Percentiles rank a stretch among this genome's conserved stretches.
phyloP scores from a whole-genome alignment of 805 yeast species.

The Sugiyamaella marilandica region DNA sequence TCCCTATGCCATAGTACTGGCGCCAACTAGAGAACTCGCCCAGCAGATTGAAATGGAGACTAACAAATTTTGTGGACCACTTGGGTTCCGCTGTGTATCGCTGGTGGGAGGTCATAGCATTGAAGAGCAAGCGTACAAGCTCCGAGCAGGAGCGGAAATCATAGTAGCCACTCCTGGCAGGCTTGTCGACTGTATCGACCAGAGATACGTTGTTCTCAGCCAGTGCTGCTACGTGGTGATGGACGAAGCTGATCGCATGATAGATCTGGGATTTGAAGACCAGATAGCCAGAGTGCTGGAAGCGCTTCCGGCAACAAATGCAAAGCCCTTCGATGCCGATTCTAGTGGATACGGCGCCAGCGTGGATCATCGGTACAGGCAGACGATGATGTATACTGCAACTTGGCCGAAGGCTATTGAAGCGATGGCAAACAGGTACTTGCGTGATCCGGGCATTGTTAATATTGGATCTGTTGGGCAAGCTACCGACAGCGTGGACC shows the following conservation, averaged over 20 bases:
- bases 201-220: conserved; percentile 54
- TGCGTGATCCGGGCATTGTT: conserved; percentile 57
- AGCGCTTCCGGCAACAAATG: conserved; percentile 46
- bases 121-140: conserved; percentile 59
- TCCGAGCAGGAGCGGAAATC: conserved; percentile 64
- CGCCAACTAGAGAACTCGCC: conserved; percentile 93
- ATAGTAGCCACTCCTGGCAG: conserved; percentile 95
- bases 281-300: conserved; percentile 60
- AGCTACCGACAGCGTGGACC: conserved; percentile 64
- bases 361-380: conserved; percentile 33
- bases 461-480: conserved; percentile 64
- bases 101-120: conserved; percentile 89
- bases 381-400: conserved; percentile 91
- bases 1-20: conserved; percentile 69
- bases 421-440: conserved; percentile 56
- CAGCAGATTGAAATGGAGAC: conserved; percentile 75
- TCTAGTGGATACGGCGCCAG: not conserved
- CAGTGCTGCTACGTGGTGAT: conserved; percentile 66
- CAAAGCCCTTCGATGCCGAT: conserved; percentile 33
- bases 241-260: conserved; percentile 96
- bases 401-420: conserved; percentile 79
- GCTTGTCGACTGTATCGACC: conserved; percentile 70
- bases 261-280: conserved; percentile 88
- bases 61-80: conserved; percentile 40
- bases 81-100: conserved; percentile 45